phyloP scores from a whole-genome alignment of 2,329 filamentous ascomycete species.

The Trichoderma brevicompactum region DNA sequence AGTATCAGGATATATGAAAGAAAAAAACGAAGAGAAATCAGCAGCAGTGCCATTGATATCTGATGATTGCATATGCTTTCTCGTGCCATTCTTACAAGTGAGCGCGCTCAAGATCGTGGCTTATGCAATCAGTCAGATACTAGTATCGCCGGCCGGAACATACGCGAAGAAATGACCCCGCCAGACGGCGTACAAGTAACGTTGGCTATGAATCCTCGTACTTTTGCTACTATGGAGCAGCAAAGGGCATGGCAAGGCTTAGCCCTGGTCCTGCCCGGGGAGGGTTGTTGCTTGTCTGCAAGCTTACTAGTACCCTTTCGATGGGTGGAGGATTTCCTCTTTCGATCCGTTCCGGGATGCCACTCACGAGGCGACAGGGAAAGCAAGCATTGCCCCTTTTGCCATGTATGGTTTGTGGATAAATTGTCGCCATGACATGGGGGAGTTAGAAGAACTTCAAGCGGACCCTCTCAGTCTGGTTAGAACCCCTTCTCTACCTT shows the following conservation, averaged over 20 bases:
- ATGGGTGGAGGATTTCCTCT: neutral
- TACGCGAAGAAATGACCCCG: neutral
- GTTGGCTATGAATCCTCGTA: neutral
- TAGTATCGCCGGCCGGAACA: neutral
- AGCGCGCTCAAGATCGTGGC: neutral
- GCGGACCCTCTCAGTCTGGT: conserved; percentile 6
- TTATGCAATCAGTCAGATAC: too few species aligned
- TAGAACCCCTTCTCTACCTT: neutral
- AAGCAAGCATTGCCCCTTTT: conserved; percentile 6
- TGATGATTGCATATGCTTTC: neutral
- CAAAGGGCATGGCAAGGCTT: too few species aligned
- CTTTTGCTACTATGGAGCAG: too few species aligned
- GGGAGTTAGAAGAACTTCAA: neutral
- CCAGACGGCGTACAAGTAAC: neutral
- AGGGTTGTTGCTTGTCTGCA: neutral
- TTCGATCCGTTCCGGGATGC: neutral
- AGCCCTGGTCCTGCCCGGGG: neutral
- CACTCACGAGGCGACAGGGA: neutral
- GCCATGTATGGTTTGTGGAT: conserved; percentile 1
- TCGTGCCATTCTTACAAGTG: neutral
- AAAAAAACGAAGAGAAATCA: too few species aligned
- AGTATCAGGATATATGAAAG: too few species aligned
- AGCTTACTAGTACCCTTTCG: neutral
- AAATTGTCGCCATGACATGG: conserved; percentile 2
- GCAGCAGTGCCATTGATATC: neutral